These are phyloP conservation scores for Alternaria ethzedia DNA, from an alignment of 2,329 filamentous ascomycete species.

Conservation along the genomic window DNA sequence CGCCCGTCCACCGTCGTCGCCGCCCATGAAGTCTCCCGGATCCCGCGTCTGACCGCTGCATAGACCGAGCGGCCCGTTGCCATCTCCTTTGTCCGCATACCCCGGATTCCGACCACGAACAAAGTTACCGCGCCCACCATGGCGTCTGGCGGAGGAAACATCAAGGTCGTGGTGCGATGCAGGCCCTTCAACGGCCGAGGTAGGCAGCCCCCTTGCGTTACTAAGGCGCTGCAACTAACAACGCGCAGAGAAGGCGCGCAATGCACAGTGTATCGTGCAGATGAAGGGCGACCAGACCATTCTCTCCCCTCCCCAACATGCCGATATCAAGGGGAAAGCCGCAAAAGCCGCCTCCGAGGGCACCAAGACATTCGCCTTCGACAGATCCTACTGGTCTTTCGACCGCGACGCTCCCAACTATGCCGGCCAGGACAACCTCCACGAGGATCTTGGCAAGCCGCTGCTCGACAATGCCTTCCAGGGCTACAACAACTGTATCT, in stretches of 20 bases:
- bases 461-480: slow-evolving; percentile 97
- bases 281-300: slow-evolving; percentile 95
- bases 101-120: slow-evolving; percentile 6
- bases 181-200: slow-evolving; percentile 96
- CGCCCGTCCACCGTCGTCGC: slow-evolving; percentile 7
- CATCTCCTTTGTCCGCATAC: slow-evolving; percentile 19
- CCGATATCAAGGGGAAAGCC: slow-evolving; percentile 65
- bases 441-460: slow-evolving; percentile 85
- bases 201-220: slow-evolving; percentile 48
- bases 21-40: slow-evolving; percentile 40
- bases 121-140: slow-evolving; percentile 51
- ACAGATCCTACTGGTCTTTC: slow-evolving; percentile 98
- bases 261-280: slow-evolving; percentile 94
- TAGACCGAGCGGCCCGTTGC: slow-evolving; percentile 16
- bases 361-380: slow-evolving; percentile 90
- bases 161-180: slow-evolving; percentile 98
- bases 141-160: slow-evolving; percentile 87
- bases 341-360: slow-evolving; percentile 68
- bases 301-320: slow-evolving; percentile 71
- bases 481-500: slow-evolving; percentile 99
- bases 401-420: slow-evolving; percentile 80
- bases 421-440: slow-evolving; percentile 87
- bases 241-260: slow-evolving; percentile 80
- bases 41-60: slow-evolving; percentile 30
- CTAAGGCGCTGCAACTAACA: slow-evolving; percentile 17